A percentile compares a stretch with the other conserved stretches of the same genome.
These are phyloP conservation scores for Tubosaeta brunneosetosa DNA, from an alignment of 768 basidiomycete genomes.

Conservation along the genomic window DNA sequence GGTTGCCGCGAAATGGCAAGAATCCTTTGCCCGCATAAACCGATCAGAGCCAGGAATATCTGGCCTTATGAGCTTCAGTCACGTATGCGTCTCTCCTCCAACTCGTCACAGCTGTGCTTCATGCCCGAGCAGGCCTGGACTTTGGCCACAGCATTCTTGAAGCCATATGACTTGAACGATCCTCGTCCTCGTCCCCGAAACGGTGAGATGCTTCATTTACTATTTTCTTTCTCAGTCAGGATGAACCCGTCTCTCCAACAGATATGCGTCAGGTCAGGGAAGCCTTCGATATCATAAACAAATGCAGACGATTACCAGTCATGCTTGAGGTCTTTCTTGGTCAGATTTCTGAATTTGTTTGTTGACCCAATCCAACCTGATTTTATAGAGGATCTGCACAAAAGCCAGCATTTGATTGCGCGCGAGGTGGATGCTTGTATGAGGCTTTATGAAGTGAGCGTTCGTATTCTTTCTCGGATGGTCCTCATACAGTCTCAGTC, in stretches of 20 bases:
- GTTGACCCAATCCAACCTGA: background rate
- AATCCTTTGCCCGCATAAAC: constrained; percentile 63
- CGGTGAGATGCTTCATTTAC: constrained; percentile 18
- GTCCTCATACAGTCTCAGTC: constrained; percentile 31
- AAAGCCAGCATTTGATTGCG: constrained; percentile 53
- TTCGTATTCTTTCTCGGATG: background rate
- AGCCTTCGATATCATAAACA: constrained; percentile 57
- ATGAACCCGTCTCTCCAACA: constrained; percentile 15
- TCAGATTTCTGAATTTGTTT: constrained; percentile 27
- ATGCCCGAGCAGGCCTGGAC: constrained; percentile 52
- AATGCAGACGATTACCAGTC: constrained; percentile 54
- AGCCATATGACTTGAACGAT: constrained; percentile 49
- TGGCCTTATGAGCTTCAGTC: constrained; percentile 60
- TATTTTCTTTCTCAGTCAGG: background rate
- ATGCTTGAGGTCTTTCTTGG: constrained; percentile 71
- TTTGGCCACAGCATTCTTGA: constrained; percentile 48
- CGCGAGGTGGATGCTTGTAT: constrained; percentile 58
- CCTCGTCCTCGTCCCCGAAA: constrained; percentile 25
- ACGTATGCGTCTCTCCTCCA: constrained; percentile 34
- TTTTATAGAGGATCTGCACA: constrained; percentile 55
- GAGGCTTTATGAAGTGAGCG: constrained; percentile 55
- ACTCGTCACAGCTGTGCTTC: background rate
- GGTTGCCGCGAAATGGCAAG: constrained; percentile 68
- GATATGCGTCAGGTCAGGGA: constrained; percentile 48
- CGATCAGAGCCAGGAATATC: constrained; percentile 54